Conservation (phyloP, 2,329 filamentous ascomycete genomes). For the Claviceps capensis region DNA sequence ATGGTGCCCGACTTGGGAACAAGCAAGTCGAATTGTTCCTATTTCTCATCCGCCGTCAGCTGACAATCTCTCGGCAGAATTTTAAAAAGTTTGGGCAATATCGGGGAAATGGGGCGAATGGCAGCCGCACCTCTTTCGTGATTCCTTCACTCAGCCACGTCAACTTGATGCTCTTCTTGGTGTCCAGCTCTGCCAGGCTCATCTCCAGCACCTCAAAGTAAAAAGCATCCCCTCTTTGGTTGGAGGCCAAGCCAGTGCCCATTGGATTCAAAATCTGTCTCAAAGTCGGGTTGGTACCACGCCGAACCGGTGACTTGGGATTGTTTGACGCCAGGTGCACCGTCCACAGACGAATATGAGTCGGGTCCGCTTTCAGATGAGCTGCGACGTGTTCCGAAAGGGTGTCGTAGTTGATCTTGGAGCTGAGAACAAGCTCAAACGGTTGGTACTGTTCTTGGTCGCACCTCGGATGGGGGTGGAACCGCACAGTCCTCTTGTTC, state of each 20-base stretch:
- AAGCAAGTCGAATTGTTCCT: conserved; percentile 71
- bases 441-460: conserved; percentile 44
- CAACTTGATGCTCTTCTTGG: conserved; percentile 75
- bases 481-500: conserved; percentile 67
- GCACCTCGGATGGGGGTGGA: conserved; percentile 53
- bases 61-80: too few species aligned
- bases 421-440: conserved; percentile 69
- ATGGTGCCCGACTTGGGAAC: conserved; percentile 77
- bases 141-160: conserved; percentile 82
- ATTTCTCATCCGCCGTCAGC: neutral
- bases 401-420: conserved; percentile 81
- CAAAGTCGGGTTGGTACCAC: conserved; percentile 55
- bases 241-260: conserved; percentile 50
- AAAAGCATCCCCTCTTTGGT: conserved; percentile 61
- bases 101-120: neutral
- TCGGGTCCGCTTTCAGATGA: conserved; percentile 61
- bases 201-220: conserved; percentile 93
- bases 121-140: conserved; percentile 58
- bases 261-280: conserved; percentile 64
- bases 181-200: conserved; percentile 83
- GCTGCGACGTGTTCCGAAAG: conserved; percentile 73
- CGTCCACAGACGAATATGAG: conserved; percentile 83
- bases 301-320: conserved; percentile 66
- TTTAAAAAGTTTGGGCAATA: too few species aligned
- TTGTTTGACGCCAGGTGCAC: conserved; percentile 65